Conservation (phyloP, 2,329 filamentous ascomycete species). For the Myriosclerotinia scirpicola region DNA sequence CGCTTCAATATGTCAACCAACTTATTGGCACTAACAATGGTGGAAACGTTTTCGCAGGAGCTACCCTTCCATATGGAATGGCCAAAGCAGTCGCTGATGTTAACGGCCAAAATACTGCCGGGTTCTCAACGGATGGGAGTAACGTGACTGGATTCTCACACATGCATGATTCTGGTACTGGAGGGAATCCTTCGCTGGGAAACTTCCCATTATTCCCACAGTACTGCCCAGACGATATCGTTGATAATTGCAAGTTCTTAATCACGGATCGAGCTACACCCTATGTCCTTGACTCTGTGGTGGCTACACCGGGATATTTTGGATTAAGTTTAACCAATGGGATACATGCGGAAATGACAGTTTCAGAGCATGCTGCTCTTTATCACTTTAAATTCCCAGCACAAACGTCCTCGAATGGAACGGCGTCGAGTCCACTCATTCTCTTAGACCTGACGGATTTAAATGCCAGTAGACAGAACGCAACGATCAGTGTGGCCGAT, state of each 20-base stretch:
- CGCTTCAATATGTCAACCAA: constrained; percentile 46
- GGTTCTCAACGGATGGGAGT: constrained; percentile 49
- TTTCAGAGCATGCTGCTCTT: constrained; percentile 60
- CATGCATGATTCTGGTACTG: constrained; percentile 48
- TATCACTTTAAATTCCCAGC: constrained; percentile 63
- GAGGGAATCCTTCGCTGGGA: constrained; percentile 48
- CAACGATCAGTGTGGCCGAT: constrained; percentile 53
- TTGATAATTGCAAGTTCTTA: constrained; percentile 58
- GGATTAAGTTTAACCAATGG: constrained; percentile 56
- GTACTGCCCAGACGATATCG: constrained; percentile 46
- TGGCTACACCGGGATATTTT: constrained; percentile 65
- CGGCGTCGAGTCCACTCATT: constrained; percentile 52
- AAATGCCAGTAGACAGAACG: constrained; percentile 58
- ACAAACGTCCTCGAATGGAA: constrained; percentile 41
- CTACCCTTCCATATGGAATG: constrained; percentile 54
- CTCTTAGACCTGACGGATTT: constrained; percentile 66
- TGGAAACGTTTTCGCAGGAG: constrained; percentile 54
- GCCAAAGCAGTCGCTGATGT: constrained; percentile 58
- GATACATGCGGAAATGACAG: constrained; percentile 65
- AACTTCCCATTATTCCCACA: constrained; percentile 51
- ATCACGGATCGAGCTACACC: constrained; percentile 49
- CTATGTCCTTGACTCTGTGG: constrained; percentile 48
- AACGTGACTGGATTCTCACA: constrained; percentile 53
- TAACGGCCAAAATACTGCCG: constrained; percentile 47
- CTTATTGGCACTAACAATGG: constrained; percentile 55